phyloP scores from a whole-genome alignment of 805 yeast species.

The Clavispora asparagi region DNA sequence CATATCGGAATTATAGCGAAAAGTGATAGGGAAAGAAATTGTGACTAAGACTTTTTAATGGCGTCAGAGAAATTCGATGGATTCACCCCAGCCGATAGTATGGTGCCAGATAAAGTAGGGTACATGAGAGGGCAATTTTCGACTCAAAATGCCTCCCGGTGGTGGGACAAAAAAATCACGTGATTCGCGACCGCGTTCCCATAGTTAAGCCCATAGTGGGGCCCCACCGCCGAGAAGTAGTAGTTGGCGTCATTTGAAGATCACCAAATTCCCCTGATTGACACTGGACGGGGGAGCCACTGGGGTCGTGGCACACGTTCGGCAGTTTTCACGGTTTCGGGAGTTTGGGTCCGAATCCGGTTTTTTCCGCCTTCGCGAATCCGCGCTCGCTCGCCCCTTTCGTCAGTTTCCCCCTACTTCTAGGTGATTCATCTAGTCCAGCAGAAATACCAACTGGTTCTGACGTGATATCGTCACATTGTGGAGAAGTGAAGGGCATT shows the following conservation, averaged over 20 bases:
- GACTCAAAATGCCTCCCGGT: background rate
- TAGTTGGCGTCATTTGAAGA: background rate
- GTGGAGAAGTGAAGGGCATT: background rate
- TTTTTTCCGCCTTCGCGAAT: background rate
- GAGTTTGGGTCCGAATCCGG: background rate
- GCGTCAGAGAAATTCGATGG: background rate
- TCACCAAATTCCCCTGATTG: background rate
- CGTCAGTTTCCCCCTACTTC: background rate
- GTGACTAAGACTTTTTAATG: background rate
- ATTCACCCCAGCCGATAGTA: background rate
- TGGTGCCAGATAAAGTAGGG: background rate
- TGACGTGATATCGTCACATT: background rate
- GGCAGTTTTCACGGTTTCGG: background rate
- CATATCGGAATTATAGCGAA: slow-evolving; percentile 12
- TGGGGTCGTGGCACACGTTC: background rate
- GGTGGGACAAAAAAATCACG: background rate
- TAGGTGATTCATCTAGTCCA: background rate
- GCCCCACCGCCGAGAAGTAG: background rate
- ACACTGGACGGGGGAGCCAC: too few relatives aligned
- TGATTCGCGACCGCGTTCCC: background rate
- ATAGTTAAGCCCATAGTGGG: background rate
- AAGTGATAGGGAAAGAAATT: slow-evolving; percentile 11
- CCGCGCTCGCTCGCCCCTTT: background rate
- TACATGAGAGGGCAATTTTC: background rate
- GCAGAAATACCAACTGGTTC: background rate